phyloP scores from a whole-genome alignment of 108 stramenopile genomes.

The Skeletonema tropicum region DNA sequence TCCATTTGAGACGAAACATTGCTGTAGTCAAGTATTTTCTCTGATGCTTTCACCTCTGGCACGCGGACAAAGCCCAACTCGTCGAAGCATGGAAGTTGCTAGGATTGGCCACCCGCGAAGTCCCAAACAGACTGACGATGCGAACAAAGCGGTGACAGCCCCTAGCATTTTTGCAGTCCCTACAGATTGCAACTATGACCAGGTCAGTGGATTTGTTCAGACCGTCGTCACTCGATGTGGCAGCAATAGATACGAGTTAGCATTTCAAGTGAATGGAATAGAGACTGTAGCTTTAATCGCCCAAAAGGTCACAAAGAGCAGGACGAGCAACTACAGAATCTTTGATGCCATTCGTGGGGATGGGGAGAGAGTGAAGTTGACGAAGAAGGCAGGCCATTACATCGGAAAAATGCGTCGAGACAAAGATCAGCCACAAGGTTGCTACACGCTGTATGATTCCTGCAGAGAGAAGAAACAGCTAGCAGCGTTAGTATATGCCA shows the following conservation, averaged over 20 bases:
- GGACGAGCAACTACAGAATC: conserved; percentile 63
- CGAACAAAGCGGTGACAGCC: background rate
- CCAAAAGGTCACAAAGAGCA: conserved; percentile 16
- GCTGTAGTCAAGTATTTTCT: too few species aligned
- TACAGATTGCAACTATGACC: background rate
- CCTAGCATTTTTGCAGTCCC: background rate
- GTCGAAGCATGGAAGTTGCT: background rate
- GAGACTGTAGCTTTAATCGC: conserved; percentile 36
- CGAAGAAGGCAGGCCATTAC: conserved; percentile 76
- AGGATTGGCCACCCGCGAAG: background rate
- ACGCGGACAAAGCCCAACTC: background rate
- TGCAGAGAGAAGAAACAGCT: conserved; percentile 56
- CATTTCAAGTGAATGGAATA: conserved; percentile 21
- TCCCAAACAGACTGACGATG: background rate
- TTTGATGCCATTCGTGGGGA: conserved; percentile 74
- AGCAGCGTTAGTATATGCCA: conserved; percentile 64
- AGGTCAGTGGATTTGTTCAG: conserved; percentile 12
- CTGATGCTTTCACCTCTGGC: background rate
- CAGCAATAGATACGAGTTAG: conserved; percentile 19
- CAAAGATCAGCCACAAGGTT: conserved; percentile 50
- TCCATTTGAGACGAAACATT: too few species aligned
- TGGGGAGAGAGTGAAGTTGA: conserved; percentile 48
- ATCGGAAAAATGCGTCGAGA: conserved; percentile 64
- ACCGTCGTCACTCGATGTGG: conserved; percentile 28
- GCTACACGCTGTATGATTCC: conserved; percentile 39